phyloP scores from a whole-genome alignment of 2,329 filamentous ascomycete species.

The Colletotrichum sp. region DNA sequence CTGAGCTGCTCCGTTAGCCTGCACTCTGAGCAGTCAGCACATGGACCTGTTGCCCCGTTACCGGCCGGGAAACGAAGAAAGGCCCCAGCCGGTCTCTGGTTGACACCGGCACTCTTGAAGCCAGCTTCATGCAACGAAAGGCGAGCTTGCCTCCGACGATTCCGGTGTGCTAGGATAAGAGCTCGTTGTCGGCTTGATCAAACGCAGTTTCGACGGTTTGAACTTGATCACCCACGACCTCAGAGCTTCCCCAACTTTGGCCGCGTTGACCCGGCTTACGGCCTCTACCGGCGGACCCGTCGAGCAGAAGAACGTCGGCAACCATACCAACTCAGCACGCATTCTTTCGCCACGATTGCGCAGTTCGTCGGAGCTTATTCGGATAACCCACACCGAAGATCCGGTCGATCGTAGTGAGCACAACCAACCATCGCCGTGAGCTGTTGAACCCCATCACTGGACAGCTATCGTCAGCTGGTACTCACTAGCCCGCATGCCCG shows the following conservation, averaged over 20 bases:
- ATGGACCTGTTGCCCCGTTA: not conserved
- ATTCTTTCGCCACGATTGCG: conserved; percentile 1
- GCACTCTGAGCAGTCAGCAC: not conserved
- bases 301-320: not conserved
- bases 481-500: not conserved
- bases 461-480: not conserved
- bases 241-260: not conserved
- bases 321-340: not conserved
- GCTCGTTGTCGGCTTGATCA: not conserved
- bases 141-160: not conserved
- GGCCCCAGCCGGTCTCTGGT: not conserved
- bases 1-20: not conserved
- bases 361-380: not conserved
- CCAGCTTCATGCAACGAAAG: not conserved
- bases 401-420: not conserved
- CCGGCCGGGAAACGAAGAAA: not conserved
- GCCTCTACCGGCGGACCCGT: not conserved
- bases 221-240: not conserved
- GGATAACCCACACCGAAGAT: not conserved
- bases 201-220: not conserved
- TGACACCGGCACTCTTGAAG: not conserved
- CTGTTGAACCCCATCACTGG: not conserved
- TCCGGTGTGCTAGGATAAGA: not conserved
- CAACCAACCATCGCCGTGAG: not conserved
- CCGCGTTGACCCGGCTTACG: not conserved